Evolutionary conservation across 345 rosid genomes (phyloP).

Genomic region (Ceriops decandra): DNA sequence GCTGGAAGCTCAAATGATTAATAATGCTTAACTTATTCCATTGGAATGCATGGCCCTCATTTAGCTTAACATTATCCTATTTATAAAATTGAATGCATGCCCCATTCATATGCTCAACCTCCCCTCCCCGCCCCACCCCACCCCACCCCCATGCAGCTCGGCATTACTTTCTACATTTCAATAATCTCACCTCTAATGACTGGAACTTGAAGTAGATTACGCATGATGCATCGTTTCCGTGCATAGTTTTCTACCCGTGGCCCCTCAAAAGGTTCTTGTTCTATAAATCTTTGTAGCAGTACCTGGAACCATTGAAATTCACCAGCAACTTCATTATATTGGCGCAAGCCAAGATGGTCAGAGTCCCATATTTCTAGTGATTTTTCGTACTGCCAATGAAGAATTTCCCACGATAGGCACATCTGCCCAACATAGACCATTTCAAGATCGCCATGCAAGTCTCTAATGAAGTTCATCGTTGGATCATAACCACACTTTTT

Average conservation of each 20-base stretch:
- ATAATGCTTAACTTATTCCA: constrained; percentile 7
- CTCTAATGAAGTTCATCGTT: constrained; percentile 48
- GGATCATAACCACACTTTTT: constrained; percentile 54
- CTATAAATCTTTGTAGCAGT: constrained; percentile 76
- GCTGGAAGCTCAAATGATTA: constrained; percentile 11
- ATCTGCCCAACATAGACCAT: constrained; percentile 87
- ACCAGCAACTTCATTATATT: constrained; percentile 78
- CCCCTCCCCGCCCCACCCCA: too few species aligned
- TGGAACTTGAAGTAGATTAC: constrained; percentile 89
- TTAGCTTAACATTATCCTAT: not conserved
- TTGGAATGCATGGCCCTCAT: constrained; percentile 3
- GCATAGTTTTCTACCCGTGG: constrained; percentile 68
- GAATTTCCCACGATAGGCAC: constrained; percentile 98
- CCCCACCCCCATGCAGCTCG: too few species aligned
- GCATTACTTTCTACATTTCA: too few species aligned
- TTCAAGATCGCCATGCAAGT: constrained; percentile 68
- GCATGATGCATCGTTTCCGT: constrained; percentile 64
- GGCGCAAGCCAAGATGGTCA: constrained; percentile 46
- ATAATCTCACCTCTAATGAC: constrained; percentile 61
- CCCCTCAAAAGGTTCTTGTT: constrained; percentile 76
- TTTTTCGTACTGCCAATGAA: constrained; percentile 88
- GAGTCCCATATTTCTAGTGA: constrained; percentile 70
- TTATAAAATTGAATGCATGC: not conserved
- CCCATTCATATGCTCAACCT: not conserved
- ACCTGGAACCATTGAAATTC: constrained; percentile 95